Evolutionary conservation across 1,284 basidiomycete species (phyloP).

Genomic region (Thelephora terrestris): DNA sequence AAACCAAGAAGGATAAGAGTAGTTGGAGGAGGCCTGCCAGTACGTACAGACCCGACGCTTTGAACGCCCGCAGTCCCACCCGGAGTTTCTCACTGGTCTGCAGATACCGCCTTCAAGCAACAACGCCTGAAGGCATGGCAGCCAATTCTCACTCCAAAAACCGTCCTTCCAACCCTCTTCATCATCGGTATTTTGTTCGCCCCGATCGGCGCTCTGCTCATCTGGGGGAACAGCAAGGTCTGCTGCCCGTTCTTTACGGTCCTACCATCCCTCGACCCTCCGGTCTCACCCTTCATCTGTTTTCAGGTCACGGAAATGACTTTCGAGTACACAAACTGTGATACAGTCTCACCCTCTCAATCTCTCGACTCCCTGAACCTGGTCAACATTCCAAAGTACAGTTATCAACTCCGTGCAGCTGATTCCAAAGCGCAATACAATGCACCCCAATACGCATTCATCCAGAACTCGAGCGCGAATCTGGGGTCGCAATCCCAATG

Average conservation of each 20-base stretch:
- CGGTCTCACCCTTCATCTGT: background rate
- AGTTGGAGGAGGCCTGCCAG: slow-evolving; percentile 84
- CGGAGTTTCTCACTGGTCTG: slow-evolving; percentile 6
- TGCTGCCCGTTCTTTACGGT: slow-evolving; percentile 13
- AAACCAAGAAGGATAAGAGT: slow-evolving; percentile 72
- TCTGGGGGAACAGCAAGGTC: slow-evolving; percentile 78
- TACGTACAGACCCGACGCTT: slow-evolving; percentile 35
- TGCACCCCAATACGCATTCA: slow-evolving; percentile 61
- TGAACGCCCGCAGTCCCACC: background rate
- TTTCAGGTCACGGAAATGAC: slow-evolving; percentile 85
- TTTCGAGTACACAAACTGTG: slow-evolving; percentile 93
- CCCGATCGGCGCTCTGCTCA: slow-evolving; percentile 88
- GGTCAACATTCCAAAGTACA: slow-evolving; percentile 50
- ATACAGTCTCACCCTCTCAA: slow-evolving; percentile 44
- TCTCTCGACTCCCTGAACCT: slow-evolving; percentile 28
- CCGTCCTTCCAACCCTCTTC: slow-evolving; percentile 93
- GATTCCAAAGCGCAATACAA: slow-evolving; percentile 39
- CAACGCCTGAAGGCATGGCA: slow-evolving; percentile 99
- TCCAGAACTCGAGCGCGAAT: slow-evolving; percentile 36
- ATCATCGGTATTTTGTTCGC: slow-evolving; percentile 92
- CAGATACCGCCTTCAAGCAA: slow-evolving; percentile 98
- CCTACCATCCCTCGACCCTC: background rate
- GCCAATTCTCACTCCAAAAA: slow-evolving; percentile 96
- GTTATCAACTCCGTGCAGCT: slow-evolving; percentile 59
- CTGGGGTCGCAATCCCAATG: slow-evolving; percentile 51